These are phyloP conservation scores for Aspergillus sojae DNA, from an alignment of 2,329 filamentous ascomycete genomes.

Conservation along the genomic window DNA sequence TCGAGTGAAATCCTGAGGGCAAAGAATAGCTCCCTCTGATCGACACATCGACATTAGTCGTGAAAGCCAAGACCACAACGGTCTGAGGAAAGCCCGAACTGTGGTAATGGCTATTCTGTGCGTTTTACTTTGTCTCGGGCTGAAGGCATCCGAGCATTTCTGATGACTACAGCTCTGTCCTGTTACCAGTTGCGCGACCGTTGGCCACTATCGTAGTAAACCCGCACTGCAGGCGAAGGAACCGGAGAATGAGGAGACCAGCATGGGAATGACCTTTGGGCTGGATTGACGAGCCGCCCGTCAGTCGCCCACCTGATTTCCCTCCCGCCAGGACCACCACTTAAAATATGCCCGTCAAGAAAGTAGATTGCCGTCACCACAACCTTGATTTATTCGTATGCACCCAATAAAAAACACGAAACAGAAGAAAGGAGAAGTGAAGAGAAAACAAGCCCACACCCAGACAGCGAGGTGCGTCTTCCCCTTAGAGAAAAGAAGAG, in stretches of 20 bases:
- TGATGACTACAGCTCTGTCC: background rate
- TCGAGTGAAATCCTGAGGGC: background rate
- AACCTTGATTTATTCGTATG: constrained; percentile 4
- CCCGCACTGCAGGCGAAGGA: constrained; percentile 14
- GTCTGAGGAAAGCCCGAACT: background rate
- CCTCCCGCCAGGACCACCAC: background rate
- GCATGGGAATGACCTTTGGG: background rate
- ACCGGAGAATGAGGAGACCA: constrained; percentile 1
- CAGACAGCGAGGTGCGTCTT: constrained; percentile 20
- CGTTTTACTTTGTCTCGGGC: background rate
- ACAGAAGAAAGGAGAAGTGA: constrained; percentile 6
- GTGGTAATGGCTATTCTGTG: background rate
- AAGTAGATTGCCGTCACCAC: constrained; percentile 4
- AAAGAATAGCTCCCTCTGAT: background rate
- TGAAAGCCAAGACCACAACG: background rate
- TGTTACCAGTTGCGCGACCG: background rate
- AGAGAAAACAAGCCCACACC: background rate
- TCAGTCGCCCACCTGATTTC: constrained; percentile 3
- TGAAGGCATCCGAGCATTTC: background rate
- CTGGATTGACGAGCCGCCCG: constrained; percentile 3
- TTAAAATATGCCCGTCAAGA: background rate
- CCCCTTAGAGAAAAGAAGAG: background rate
- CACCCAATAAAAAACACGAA: constrained; percentile 3
- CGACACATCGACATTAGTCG: background rate
- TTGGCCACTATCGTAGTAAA: constrained; percentile 18